These are phyloP conservation scores for Ustilago sp. DNA, from an alignment of 1,284 basidiomycete genomes.

Conservation along the genomic window DNA sequence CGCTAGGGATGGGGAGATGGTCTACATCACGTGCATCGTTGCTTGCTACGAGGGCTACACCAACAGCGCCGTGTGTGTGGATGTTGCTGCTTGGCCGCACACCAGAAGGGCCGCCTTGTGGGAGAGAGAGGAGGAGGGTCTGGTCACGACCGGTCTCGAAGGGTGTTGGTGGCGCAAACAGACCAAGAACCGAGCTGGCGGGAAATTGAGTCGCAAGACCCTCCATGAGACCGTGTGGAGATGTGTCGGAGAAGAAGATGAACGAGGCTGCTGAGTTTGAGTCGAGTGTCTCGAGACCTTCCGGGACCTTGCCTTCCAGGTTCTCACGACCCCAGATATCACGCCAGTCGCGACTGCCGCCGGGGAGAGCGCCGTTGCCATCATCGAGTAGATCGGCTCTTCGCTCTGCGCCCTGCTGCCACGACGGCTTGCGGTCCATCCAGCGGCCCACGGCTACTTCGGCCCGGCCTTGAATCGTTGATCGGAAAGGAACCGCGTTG, in stretches of 20 bases:
- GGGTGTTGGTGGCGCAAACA: conserved; percentile 82
- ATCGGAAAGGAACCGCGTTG: conserved; percentile 55
- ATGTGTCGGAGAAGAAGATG: conserved; percentile 76
- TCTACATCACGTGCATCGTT: conserved; percentile 26
- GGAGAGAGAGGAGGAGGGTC: conserved; percentile 76
- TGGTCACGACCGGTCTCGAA: conserved; percentile 84
- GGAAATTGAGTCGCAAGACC: conserved; percentile 73
- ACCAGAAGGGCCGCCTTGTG: conserved; percentile 14
- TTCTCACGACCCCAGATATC: conserved; percentile 64
- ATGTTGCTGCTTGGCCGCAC: conserved; percentile 71
- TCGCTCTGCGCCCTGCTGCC: conserved; percentile 48
- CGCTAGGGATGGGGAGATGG: conserved; percentile 51
- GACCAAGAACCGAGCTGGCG: conserved; percentile 75
- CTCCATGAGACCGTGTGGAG: conserved; percentile 76
- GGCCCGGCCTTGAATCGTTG: conserved; percentile 52
- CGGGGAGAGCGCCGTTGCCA: conserved; percentile 31
- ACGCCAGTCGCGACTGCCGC: conserved; percentile 49
- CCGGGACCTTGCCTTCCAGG: conserved; percentile 49
- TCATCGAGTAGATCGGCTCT: conserved; percentile 51
- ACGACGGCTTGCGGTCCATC: conserved; percentile 54
- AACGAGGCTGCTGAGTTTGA: conserved; percentile 72
- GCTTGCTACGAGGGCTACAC: conserved; percentile 74
- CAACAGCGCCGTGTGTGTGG: conserved; percentile 77
- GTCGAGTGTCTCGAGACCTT: conserved; percentile 27
- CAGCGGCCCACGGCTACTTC: conserved; percentile 59